Conservation (phyloP, 1,284 basidiomycete genomes). For the Moesziomyces globuligerus region DNA sequence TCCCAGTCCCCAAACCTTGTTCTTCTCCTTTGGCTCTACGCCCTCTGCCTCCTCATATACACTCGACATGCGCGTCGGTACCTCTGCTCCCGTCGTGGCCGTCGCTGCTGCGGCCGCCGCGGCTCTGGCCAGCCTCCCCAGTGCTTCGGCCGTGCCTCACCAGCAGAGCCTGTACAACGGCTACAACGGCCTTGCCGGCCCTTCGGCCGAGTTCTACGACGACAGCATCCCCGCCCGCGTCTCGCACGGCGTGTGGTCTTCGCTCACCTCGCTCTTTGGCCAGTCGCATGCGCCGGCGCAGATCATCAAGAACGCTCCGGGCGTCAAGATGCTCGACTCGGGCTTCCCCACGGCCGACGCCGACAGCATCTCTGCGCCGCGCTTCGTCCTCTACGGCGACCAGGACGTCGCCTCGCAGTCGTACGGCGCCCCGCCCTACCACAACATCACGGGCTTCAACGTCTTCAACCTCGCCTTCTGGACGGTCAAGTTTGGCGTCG, state of each 20-base stretch:
- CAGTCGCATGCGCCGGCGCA: slow-evolving; percentile 19
- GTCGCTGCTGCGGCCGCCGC: slow-evolving; percentile 20
- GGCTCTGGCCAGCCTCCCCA: slow-evolving; percentile 18
- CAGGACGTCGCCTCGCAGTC: slow-evolving; percentile 27
- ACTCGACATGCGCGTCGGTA: slow-evolving; percentile 21
- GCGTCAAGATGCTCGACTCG: slow-evolving; percentile 32
- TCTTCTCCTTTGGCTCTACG: background rate
- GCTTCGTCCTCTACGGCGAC: slow-evolving; percentile 49
- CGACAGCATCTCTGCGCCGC: slow-evolving; percentile 33
- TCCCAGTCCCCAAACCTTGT: too few species aligned
- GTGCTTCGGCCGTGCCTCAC: slow-evolving; percentile 26
- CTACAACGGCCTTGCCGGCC: slow-evolving; percentile 33
- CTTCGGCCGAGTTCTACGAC: slow-evolving; percentile 36
- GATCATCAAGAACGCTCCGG: slow-evolving; percentile 27
- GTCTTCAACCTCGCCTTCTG: slow-evolving; percentile 71
- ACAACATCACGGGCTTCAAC: slow-evolving; percentile 63
- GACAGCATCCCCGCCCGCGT: slow-evolving; percentile 45
- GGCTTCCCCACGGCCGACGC: slow-evolving; percentile 44
- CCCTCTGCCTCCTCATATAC: background rate
- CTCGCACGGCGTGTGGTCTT: slow-evolving; percentile 25
- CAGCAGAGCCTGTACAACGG: slow-evolving; percentile 40
- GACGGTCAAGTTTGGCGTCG: slow-evolving; percentile 66
- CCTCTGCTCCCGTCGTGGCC: slow-evolving; percentile 15
- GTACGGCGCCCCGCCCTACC: slow-evolving; percentile 44
- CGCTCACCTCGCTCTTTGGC: slow-evolving; percentile 30